Evolutionary conservation across 2,329 filamentous ascomycete species (phyloP).

Genomic region (Cadophora malorum): DNA sequence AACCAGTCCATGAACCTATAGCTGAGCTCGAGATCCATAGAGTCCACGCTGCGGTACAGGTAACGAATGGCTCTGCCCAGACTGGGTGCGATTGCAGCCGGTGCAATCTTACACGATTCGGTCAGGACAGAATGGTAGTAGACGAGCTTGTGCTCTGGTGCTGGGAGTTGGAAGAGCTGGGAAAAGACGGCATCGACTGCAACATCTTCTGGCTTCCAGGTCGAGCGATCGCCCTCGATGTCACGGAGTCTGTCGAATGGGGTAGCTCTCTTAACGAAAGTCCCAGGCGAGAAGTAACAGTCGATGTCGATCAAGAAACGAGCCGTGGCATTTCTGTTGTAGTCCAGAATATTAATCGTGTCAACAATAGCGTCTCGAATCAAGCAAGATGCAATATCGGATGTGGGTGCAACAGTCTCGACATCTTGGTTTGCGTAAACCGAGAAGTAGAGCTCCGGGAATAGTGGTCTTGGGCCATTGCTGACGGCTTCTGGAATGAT

Average conservation of each 20-base stretch:
- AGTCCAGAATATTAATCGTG: slow-evolving; percentile 92
- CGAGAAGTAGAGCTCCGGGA: slow-evolving; percentile 93
- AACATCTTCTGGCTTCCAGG: slow-evolving; percentile 98
- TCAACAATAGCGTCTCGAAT: slow-evolving; percentile 87
- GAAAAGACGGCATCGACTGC: slow-evolving; percentile 98
- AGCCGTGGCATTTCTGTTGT: slow-evolving; percentile 86
- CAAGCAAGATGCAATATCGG: slow-evolving; percentile 79
- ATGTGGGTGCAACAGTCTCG: slow-evolving; percentile 82
- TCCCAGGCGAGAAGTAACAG: slow-evolving; percentile 88
- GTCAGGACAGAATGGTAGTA: slow-evolving; percentile 97
- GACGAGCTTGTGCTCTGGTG: slow-evolving; percentile 89
- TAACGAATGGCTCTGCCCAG: slow-evolving; percentile 92
- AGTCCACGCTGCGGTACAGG: slow-evolving; percentile 81
- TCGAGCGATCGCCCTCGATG: slow-evolving; percentile 67
- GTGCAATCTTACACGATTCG: slow-evolving; percentile 93
- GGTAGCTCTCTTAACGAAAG: slow-evolving; percentile 92
- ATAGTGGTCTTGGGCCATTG: slow-evolving; percentile 76
- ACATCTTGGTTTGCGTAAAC: slow-evolving; percentile 88
- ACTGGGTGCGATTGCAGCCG: slow-evolving; percentile 93
- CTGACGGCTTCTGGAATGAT: slow-evolving; percentile 77
- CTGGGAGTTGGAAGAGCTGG: slow-evolving; percentile 87
- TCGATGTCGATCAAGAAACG: slow-evolving; percentile 93
- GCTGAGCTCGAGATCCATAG: slow-evolving; percentile 84
- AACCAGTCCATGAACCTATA: slow-evolving; percentile 98
- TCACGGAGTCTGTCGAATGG: slow-evolving; percentile 87